Conservation (phyloP, 148 eudicot species). For the Cornus controversa region DNA sequence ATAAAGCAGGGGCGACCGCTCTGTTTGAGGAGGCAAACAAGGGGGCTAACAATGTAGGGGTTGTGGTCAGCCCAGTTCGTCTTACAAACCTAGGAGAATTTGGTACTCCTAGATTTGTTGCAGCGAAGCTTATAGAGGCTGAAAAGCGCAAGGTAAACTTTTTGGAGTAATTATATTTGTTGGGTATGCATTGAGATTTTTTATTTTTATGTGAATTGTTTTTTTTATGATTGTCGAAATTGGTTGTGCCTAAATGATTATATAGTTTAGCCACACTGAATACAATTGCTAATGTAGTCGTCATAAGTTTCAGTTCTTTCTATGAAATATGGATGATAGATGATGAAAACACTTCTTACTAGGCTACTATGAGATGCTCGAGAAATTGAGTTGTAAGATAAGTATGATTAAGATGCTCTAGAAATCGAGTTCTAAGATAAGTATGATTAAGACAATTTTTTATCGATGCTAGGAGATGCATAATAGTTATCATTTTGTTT, state of each 20-base stretch:
- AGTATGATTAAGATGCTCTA: too few species aligned
- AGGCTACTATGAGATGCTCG: too few species aligned
- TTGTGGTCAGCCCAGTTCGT: constrained; percentile 81
- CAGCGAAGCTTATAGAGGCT: constrained; percentile 79
- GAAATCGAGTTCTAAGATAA: too few species aligned
- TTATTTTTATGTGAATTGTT: background rate
- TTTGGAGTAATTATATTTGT: background rate
- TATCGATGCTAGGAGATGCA: background rate
- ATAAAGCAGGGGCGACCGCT: constrained; percentile 88
- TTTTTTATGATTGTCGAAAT: background rate
- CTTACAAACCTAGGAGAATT: constrained; percentile 61
- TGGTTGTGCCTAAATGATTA: too few species aligned
- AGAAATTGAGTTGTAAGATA: too few species aligned
- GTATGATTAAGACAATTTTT: too few species aligned
- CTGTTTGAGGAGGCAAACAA: constrained; percentile 76
- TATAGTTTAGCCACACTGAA: too few species aligned
- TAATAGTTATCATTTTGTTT: too few species aligned
- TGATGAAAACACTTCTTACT: too few species aligned
- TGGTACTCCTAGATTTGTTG: constrained; percentile 83
- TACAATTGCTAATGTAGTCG: too few species aligned
- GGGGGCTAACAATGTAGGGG: constrained; percentile 71
- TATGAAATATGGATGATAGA: too few species aligned
- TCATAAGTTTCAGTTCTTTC: too few species aligned
- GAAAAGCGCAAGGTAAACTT: constrained; percentile 77
- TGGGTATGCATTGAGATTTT: background rate